Evolutionary conservation across 306 rosid genomes (phyloP), one percentile per base, ranked within the genome.

Genomic region (Sesbania bispinosa): DNA sequence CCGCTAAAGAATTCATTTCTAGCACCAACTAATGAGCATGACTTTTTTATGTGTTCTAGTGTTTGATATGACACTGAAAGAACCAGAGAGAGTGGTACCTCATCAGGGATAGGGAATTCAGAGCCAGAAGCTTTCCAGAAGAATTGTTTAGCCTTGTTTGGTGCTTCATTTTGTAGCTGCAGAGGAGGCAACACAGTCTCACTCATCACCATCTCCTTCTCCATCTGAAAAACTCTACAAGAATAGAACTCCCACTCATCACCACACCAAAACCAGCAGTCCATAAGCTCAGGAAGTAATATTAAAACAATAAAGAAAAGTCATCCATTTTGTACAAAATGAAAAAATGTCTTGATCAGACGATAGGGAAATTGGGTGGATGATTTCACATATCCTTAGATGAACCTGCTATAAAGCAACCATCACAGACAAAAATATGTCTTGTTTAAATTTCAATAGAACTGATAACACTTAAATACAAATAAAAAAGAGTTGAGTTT

Each of bases 171-270:
- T 57, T 62, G 27, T 29, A 52, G 36, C 6, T 82, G 80, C 80
- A 89, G 57, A 71, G 90, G 77, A 76, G 96, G 96, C 2, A 89
- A 23, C 0, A 89, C 0, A 14, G 86, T 24, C 77, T 92, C 94
- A 76, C 96, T n/a, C n/a, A n/a, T n/a, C n/a, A n/a, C n/a, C n/a
- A n/a, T n/a, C n/a, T n/a, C n/a, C n/a, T n/a, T n/a, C n/a, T n/a
- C n/a, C n/a, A n/a, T n/a, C n/a, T n/a, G n/a, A n/a, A n/a, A n/a
- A n/a, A n/a, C n/a, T n/a, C n/a, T n/a, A n/a, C n/a, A n/a, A n/a
- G n/a, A n/a, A n/a, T n/a, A n/a, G n/a, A n/a, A n/a, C n/a, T n/a
- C n/a, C n/a, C n/a, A n/a, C n/a, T n/a, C n/a, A n/a, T n/a, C n/a
- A n/a, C n/a, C n/a, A n/a, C n/a, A n/a, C n/a, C n/a, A n/a, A n/a